phyloP scores from a whole-genome alignment of 2,329 filamentous ascomycete genomes.

The Arthrobotrys pseudoclavata region DNA sequence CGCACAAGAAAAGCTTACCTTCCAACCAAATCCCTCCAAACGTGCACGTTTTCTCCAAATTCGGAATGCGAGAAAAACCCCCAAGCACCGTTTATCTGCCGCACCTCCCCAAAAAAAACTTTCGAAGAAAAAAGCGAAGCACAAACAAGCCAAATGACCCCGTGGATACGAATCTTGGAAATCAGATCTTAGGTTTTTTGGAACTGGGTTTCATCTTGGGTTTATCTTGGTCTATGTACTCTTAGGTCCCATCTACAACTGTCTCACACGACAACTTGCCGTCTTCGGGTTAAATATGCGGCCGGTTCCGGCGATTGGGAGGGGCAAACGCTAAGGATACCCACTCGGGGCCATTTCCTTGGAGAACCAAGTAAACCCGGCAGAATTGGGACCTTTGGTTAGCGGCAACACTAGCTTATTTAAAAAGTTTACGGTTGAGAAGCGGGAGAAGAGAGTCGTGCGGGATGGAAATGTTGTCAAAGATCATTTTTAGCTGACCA shows the following conservation, averaged over 20 bases:
- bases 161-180: neutral
- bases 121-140: neutral
- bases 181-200: neutral
- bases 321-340: slow-evolving; percentile 2
- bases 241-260: neutral
- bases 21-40: slow-evolving; percentile 9
- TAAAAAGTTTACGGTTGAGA: neutral
- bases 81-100: neutral
- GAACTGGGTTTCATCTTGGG: slow-evolving; percentile 15
- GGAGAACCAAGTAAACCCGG: neutral
- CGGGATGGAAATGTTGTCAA: slow-evolving; percentile 2
- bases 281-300: slow-evolving; percentile 21
- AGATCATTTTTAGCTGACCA: neutral
- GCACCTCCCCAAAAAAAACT: slow-evolving; percentile 13
- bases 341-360: neutral
- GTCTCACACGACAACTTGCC: slow-evolving; percentile 29
- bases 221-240: slow-evolving; percentile 14
- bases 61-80: slow-evolving; percentile 9
- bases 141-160: slow-evolving; percentile 1
- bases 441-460: neutral
- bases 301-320: slow-evolving; percentile 28
- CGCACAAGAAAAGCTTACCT: slow-evolving; percentile 8
- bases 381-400: slow-evolving; percentile 8
- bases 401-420: neutral
- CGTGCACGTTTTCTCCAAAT: slow-evolving; percentile 1